Base-by-base conservation (phyloP, 1,284 basidiomycete species). In the Malassezia dermatis region DNA sequence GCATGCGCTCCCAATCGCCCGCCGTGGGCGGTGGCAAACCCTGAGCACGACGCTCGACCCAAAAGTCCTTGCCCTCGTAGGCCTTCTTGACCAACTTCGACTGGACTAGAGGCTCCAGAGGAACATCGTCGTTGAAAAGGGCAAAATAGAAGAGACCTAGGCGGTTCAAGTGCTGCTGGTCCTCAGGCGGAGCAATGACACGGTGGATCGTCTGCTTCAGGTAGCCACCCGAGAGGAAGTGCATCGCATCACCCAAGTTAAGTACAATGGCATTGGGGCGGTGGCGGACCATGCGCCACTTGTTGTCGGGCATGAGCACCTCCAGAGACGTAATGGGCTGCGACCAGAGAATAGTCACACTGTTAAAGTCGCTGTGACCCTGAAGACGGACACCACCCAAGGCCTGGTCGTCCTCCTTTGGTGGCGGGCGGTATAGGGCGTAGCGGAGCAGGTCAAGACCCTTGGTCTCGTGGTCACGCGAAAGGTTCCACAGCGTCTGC, bases 311-410 rank as follows among this genome's bases (percentile, higher is more conserved):
- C 59, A 75, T 75, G 56, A 77, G 72, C 51, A 78, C 77, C 54
- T 78, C 76, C 15, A 78, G 67, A 17, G 71, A 73, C 0, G 76
- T 76, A 58, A 78, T 75, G 2, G 77, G 77, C 48, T 77, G 76
- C 1, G 67, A 72, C 71, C 76, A 78, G 35, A 78, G 72, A 45
- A 77, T 68, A 19, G 74, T 75, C 37, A 76, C 76, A 26, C 65
- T 59, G 43, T 77, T 77, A 58, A 77, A 78, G 52, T 78, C 77
- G 30, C 75, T 76, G 57, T 78, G 77, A n/a, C 77, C 76, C 62
- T 78, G 76, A 44, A 78, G 69, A 0, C 75, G 59, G 0, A 77
- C 66, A 2, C 76, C 76, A n/a, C 72, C 74, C n/a, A 75, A 59
- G 11, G 67, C 60, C 21, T 71, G 62, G 27, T 69, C 62, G 8